Base-by-base conservation (phyloP, 306 rosid species). In the Fragaria nilgerrensis region DNA sequence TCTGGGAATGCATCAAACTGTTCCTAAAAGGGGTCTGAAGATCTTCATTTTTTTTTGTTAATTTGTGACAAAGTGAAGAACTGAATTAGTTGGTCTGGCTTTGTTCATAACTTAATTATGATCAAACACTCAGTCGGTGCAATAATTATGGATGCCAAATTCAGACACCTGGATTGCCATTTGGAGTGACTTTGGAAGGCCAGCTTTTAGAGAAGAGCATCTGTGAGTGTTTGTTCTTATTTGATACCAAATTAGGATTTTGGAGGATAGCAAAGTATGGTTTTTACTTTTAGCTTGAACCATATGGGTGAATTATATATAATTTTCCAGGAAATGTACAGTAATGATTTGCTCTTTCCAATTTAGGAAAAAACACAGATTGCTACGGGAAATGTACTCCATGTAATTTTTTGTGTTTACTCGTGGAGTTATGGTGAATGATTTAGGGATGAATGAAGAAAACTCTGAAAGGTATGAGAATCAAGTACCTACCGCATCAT, bases 111-210 rank as follows among this genome's bases (percentile, higher is more conserved):
- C 2, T 29, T 27, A 27, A 27, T 27, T 29, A 1, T 29, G 37
- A 15, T 62, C 2, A 62, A 62, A 32, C 12, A 63, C 9, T n/a
- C 47, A 20, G 47, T 65, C 27, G 70, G 70, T 65, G 47, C 15
- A 65, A 39, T 77, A 39, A 55, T 68, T 17, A 41, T 39, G 36
- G 49, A 9, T 77, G 15, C 55, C 68, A 36, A 19, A 65, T 17
- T 65, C 14, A 36, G 70, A 65, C 45, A 36, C 70, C 36, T 34
- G 70, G 70, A 16, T 64, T 64, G 70, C 45, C 70, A 16, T 16
- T 65, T 65, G 70, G 47, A 65, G 47, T 65, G 70, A 17, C 47
- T 3, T 17, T 17, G 45, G 45, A 15, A 16, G 23, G 45, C 23
- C 45, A 64, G 25, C 45, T 63, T 23, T 36, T 4, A 14, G 70